A percentile compares a stretch with the other conserved stretches of the same genome.
These are phyloP conservation scores for Podospora didyma DNA, from an alignment of 495 filamentous ascomycete species.

Conservation along the genomic window DNA sequence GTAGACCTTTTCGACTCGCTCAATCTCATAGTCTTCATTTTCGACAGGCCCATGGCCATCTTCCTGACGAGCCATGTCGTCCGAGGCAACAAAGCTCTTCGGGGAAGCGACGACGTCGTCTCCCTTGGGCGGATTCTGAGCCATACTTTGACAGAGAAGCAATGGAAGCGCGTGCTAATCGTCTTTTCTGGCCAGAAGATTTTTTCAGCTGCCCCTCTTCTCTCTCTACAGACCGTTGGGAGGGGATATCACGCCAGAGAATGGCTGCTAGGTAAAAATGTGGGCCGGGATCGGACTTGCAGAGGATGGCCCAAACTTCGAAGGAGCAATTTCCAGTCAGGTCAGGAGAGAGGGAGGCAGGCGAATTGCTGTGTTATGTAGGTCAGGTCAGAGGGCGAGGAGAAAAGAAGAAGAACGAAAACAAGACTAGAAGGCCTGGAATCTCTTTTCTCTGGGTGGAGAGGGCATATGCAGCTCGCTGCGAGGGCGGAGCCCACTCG, in stretches of 20 bases:
- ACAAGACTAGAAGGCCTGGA: no score
- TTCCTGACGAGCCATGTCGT: conserved; percentile 15
- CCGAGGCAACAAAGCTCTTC: conserved; percentile 13
- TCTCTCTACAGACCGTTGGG: neutral
- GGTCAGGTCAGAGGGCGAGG: no score
- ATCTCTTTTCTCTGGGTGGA: no score
- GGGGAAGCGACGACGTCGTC: conserved; percentile 27
- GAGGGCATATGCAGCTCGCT: neutral
- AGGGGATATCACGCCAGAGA: neutral
- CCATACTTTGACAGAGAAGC: conserved; percentile 48
- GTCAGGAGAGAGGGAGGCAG: no score
- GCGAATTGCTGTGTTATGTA: no score
- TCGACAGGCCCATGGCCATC: conserved; percentile 12
- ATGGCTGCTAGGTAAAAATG: neutral
- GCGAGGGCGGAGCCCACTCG: neutral
- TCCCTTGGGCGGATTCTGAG: conserved; percentile 17
- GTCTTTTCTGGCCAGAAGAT: conserved; percentile 32
- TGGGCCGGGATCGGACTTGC: conserved; percentile 18
- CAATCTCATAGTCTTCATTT: conserved; percentile 43
- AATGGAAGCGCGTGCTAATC: conserved; percentile 50
- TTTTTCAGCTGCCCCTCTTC: neutral
- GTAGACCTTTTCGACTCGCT: conserved; percentile 61
- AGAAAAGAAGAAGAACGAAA: neutral
- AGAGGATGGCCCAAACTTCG: neutral
- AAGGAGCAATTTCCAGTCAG: neutral